phyloP scores from a whole-genome alignment of 768 basidiomycete genomes.

The Dendrothele bispora region DNA sequence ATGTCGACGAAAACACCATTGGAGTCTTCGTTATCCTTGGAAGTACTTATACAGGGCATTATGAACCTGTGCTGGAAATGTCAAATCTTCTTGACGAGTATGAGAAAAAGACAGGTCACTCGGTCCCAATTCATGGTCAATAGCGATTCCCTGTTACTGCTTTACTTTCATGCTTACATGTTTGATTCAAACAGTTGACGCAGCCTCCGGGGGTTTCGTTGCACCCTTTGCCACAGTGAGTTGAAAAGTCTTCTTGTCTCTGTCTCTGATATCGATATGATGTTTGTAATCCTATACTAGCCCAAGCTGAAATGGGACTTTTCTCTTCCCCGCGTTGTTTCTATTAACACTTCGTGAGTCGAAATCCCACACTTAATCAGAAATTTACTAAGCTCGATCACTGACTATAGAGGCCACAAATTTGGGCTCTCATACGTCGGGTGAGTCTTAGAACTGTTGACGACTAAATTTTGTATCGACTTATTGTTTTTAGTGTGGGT shows the following conservation, averaged over 20 bases:
- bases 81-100: constrained; percentile 67
- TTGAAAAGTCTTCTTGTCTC: no score
- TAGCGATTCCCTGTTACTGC: constrained; percentile 43
- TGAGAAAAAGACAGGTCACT: constrained; percentile 57
- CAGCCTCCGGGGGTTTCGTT: constrained; percentile 65
- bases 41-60: constrained; percentile 64
- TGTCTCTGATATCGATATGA: no score
- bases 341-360: constrained; percentile 60
- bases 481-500: no score
- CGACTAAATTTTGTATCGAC: no score
- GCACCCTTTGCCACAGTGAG: constrained; percentile 63
- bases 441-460: no score
- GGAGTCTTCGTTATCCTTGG: constrained; percentile 59
- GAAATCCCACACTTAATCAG: no score
- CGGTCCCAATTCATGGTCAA: constrained; percentile 71
- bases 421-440: constrained; percentile 58
- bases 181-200: no score
- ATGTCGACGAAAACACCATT: constrained; percentile 74
- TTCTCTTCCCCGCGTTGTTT: constrained; percentile 58
- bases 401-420: no score
- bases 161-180: no score
- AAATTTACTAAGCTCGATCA: no score
- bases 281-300: no score
- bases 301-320: constrained; percentile 66
- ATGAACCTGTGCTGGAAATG: constrained; percentile 87